Evolutionary conservation across 441 rosid genomes (phyloP).

Genomic region (Aquilaria agallochum): DNA sequence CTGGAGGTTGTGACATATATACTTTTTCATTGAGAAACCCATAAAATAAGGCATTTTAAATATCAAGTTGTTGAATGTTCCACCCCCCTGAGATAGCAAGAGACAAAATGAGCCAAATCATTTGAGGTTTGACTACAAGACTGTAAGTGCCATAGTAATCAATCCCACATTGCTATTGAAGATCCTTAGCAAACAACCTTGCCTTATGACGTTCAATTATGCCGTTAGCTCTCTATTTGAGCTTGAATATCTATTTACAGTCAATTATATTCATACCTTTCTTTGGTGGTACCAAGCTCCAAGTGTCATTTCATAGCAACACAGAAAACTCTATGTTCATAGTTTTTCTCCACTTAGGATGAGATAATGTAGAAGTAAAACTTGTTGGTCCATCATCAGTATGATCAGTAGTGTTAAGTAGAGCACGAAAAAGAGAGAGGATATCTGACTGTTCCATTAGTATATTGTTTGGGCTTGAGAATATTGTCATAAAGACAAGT

Average conservation of each 20-base stretch:
- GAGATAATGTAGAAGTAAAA: too few species aligned
- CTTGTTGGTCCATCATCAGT: too few species aligned
- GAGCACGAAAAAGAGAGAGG: too few species aligned
- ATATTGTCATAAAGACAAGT: too few species aligned
- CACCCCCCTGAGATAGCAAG: neutral
- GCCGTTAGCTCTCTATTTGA: neutral
- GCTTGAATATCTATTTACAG: neutral
- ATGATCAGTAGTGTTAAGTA: too few species aligned
- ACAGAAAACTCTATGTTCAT: neutral
- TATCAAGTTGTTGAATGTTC: neutral
- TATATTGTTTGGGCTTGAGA: too few species aligned
- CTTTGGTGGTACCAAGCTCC: neutral
- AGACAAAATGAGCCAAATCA: neutral
- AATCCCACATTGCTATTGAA: neutral
- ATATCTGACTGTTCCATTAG: too few species aligned
- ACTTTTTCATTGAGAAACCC: neutral
- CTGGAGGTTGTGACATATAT: neutral
- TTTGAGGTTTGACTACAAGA: neutral
- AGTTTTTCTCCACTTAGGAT: neutral
- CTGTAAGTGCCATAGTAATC: neutral
- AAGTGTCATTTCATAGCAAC: neutral
- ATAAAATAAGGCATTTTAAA: neutral
- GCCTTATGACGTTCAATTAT: neutral
- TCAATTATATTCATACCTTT: neutral
- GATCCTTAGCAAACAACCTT: neutral